phyloP scores from a whole-genome alignment of 208 protist genomes.

The Trypanosoma avium region DNA sequence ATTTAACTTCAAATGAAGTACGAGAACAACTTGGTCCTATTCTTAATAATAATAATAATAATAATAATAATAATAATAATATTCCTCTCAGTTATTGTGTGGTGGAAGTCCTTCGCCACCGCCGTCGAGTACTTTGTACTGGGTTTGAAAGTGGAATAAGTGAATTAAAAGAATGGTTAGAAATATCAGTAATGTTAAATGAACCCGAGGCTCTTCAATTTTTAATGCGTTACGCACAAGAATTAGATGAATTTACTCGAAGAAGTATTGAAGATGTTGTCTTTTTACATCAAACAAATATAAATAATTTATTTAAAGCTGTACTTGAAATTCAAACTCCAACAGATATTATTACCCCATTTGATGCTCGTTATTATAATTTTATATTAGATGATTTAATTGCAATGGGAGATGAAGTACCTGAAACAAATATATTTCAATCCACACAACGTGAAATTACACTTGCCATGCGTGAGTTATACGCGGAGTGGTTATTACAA shows the following conservation, averaged over 20 bases:
- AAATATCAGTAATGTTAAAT: slow-evolving; percentile 41
- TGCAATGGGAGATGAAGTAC: slow-evolving; percentile 51
- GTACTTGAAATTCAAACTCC: slow-evolving; percentile 30
- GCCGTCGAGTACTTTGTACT: slow-evolving; percentile 41
- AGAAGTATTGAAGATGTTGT: slow-evolving; percentile 35
- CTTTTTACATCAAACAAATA: neutral
- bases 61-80: too few relatives aligned
- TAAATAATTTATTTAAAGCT: slow-evolving; percentile 26
- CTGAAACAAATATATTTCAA: slow-evolving; percentile 9
- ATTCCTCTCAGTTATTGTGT: slow-evolving; percentile 44
- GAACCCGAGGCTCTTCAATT: slow-evolving; percentile 34
- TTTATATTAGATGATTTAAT: slow-evolving; percentile 59
- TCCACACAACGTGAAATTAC: slow-evolving; percentile 26
- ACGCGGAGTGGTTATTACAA: slow-evolving; percentile 39
- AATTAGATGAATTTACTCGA: slow-evolving; percentile 35
- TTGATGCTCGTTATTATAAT: slow-evolving; percentile 50
- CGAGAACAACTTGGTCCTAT: slow-evolving; percentile 9
- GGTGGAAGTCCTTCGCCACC: slow-evolving; percentile 43
- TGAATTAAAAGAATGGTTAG: slow-evolving; percentile 61
- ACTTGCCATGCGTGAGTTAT: slow-evolving; percentile 14
- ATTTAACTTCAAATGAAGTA: slow-evolving; percentile 11
- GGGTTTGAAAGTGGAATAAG: slow-evolving; percentile 45
- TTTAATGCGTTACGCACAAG: slow-evolving; percentile 30
- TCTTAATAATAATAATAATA: neutral
- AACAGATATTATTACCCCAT: slow-evolving; percentile 23